These are phyloP conservation scores for Fraxinus xanthoxyloides DNA, from an alignment of 305 asterid genomes.

Conservation along the genomic window DNA sequence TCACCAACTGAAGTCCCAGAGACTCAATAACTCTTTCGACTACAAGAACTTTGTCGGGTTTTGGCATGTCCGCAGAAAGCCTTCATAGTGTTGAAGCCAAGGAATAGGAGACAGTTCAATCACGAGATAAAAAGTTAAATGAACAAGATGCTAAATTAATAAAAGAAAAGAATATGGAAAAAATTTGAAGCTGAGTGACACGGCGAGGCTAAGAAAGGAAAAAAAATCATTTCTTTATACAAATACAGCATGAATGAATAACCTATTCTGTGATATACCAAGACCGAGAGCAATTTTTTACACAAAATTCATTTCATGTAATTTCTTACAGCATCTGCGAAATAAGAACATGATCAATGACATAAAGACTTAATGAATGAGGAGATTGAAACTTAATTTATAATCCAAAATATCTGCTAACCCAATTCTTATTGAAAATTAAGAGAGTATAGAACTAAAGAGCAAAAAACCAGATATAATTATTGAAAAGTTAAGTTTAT, in stretches of 20 bases:
- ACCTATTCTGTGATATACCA: constrained; percentile 5
- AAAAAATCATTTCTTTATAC: background rate
- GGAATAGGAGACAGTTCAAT: constrained; percentile 28
- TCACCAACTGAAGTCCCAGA: constrained; percentile 87
- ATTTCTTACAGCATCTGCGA: constrained; percentile 2
- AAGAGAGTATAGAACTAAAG: background rate
- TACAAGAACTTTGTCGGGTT: constrained; percentile 96
- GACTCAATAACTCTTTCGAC: constrained; percentile 97
- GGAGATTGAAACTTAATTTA: background rate
- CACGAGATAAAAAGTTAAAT: constrained; percentile 20
- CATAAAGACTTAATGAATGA: constrained; percentile 1
- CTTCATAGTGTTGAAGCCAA: constrained; percentile 51
- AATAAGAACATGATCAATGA: constrained; percentile 2
- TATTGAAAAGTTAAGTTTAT: background rate
- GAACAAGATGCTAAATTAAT: constrained; percentile 15
- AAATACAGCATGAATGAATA: background rate
- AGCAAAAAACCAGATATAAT: background rate
- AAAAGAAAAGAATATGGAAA: constrained; percentile 2
- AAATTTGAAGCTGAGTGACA: constrained; percentile 10
- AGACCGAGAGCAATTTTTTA: background rate
- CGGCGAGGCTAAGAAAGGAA: constrained; percentile 11
- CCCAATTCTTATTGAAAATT: background rate
- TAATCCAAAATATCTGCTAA: constrained; percentile 5
- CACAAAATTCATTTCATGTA: background rate
- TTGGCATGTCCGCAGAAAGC: constrained; percentile 77